These are phyloP conservation scores for Rubroshorea leprosula DNA, from an alignment of 345 rosid genomes.

Conservation along the genomic window DNA sequence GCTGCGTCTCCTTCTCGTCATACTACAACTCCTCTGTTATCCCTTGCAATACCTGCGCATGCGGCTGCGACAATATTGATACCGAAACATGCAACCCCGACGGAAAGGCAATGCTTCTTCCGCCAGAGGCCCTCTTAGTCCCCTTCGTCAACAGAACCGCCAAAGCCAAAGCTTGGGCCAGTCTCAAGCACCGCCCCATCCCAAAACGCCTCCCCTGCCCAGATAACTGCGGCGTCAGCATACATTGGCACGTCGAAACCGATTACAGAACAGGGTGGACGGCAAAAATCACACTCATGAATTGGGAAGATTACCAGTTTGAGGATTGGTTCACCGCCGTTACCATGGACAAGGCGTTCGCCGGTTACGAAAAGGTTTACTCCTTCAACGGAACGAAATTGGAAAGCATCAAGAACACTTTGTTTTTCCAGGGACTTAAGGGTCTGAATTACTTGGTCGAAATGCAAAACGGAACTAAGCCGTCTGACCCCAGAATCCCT, in stretches of 20 bases:
- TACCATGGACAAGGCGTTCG: conserved; percentile 16
- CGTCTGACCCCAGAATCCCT: conserved; percentile 36
- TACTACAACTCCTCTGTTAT: conserved; percentile 44
- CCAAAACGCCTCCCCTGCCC: conserved; percentile 37
- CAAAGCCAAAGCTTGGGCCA: conserved; percentile 33
- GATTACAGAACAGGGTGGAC: conserved; percentile 34
- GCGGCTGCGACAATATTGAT: conserved; percentile 34
- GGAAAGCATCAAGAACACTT: conserved; percentile 19
- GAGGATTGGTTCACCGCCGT: conserved; percentile 38
- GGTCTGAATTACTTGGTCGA: conserved; percentile 36
- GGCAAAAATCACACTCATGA: conserved; percentile 36
- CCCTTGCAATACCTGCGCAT: conserved; percentile 51
- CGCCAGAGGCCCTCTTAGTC: conserved; percentile 26
- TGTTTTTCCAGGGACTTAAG: conserved; percentile 26
- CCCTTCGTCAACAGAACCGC: conserved; percentile 45
- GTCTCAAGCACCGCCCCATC: conserved; percentile 6
- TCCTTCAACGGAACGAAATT: conserved; percentile 33
- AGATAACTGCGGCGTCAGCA: conserved; percentile 38
- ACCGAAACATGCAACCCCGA: conserved; percentile 29
- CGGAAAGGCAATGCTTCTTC: conserved; percentile 35
- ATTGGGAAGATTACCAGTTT: conserved; percentile 27
- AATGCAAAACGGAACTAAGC: conserved; percentile 26
- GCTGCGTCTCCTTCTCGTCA: conserved; percentile 59
- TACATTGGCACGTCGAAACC: conserved; percentile 41
- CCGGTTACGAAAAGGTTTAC: conserved; percentile 33